Evolutionary conservation across 2,329 filamentous ascomycete genomes (phyloP), one percentile per base, ranked within the genome.

Genomic region (Fonsecaea erecta): DNA sequence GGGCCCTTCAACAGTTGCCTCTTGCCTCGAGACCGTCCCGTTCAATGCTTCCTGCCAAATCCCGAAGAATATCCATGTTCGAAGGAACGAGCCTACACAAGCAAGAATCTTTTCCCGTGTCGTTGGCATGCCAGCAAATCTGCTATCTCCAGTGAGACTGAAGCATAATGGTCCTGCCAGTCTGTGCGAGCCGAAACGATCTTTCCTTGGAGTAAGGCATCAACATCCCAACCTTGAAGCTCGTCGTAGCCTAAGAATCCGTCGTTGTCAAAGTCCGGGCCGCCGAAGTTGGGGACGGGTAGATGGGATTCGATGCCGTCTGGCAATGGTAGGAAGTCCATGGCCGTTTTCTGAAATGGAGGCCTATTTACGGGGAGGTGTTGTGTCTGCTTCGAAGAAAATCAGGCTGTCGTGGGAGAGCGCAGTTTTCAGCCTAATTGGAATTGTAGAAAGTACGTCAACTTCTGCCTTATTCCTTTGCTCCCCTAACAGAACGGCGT

Each of bases 281-380:
- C 37, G 18, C 54, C 54, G 12, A 57, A 34, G 32, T 57, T 34
- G 11, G 54, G 54, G 16, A 43, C 37, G n/a, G 9, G n/a, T 26
- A 11, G 26, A 32, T 54, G 52, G 7, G 37, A 57, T 14, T 57
- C 54, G 26, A 57, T 34, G n/a, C 37, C 37, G 12, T 57, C 54
- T 37, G 54, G 54, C 16, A 43, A 34, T 40, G 34, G 34, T n/a
- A 57, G n/a, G 34, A 57, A 43, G 16, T 57, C 54, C 54, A 57
- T 57, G 37, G n/a, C n/a, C 37, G n/a, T 12, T 40, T 18, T 40
- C 16, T 18, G 37, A n/a, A n/a, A n/a, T n/a, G n/a, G n/a, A n/a
- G n/a, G n/a, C n/a, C n/a, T n/a, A n/a, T n/a, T n/a, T n/a, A n/a
- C n/a, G n/a, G n/a, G n/a, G n/a, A n/a, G n/a, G n/a, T n/a, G n/a